These are phyloP conservation scores for Bimuria novae-zelandiae DNA, from an alignment of 2,329 filamentous ascomycete species.

Conservation along the genomic window DNA sequence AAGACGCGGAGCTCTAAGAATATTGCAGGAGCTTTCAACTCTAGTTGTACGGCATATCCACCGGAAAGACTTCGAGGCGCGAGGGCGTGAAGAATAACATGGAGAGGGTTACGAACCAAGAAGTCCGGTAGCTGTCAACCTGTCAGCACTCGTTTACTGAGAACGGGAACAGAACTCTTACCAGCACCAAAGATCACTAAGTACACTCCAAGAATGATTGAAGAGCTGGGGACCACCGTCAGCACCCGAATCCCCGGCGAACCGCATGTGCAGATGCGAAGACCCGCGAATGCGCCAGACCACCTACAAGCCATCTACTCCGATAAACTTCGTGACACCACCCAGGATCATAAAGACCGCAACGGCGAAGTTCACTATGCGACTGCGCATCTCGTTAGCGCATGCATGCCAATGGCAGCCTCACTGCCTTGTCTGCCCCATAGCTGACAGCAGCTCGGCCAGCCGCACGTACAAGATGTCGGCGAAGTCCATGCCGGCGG, in stretches of 20 bases:
- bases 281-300: conserved; percentile 30
- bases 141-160: conserved; percentile 19
- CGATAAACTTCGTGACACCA: conserved; percentile 75
- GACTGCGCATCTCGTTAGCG: conserved; percentile 60
- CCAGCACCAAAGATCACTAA: conserved; percentile 88
- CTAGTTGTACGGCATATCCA: too few relatives aligned
- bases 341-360: conserved; percentile 87
- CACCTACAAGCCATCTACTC: conserved; percentile 48
- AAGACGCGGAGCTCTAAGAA: too few relatives aligned
- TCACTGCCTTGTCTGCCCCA: conserved; percentile 1
- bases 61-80: too few relatives aligned
- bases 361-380: conserved; percentile 89
- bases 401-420: background rate
- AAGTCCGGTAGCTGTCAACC: conserved; percentile 63
- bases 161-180: conserved; percentile 51
- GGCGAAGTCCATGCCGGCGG: conserved; percentile 77
- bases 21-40: too few relatives aligned
- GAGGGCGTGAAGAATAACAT: background rate
- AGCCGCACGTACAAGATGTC: conserved; percentile 77
- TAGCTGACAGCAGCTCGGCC: conserved; percentile 8
- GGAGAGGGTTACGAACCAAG: conserved; percentile 43
- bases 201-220: conserved; percentile 81
- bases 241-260: conserved; percentile 22
- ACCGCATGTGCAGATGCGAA: background rate
- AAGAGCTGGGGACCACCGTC: conserved; percentile 56